A percentile compares a stretch with the other conserved stretches of the same genome.
phyloP scores from a whole-genome alignment of 2,329 filamentous ascomycete genomes.

The Dichotomopilus funicola region DNA sequence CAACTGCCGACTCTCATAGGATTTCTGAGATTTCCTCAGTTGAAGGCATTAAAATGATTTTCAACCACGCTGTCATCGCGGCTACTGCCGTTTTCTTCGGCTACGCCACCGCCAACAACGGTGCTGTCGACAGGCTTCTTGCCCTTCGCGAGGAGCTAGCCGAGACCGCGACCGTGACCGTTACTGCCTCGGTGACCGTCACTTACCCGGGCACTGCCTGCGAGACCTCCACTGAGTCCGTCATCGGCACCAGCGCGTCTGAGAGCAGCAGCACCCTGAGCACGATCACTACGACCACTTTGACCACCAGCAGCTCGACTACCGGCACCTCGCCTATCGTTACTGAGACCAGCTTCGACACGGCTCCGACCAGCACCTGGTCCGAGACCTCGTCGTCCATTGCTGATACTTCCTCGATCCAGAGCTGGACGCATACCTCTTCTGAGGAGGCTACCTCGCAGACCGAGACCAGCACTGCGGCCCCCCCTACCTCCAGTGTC shows the following conservation, averaged over 20 bases:
- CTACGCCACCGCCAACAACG: constrained; percentile 1
- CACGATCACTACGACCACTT: constrained; percentile 1
- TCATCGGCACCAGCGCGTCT: neutral
- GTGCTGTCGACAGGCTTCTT: neutral
- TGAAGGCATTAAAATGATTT: constrained; percentile 13
- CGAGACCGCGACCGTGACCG: neutral
- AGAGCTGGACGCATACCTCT: neutral
- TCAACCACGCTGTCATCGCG: constrained; percentile 5
- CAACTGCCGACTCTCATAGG: neutral
- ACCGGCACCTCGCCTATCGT: neutral
- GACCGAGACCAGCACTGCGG: neutral
- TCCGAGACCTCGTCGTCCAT: neutral
- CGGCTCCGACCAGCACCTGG: neutral
- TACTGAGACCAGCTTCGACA: neutral
- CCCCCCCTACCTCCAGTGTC: neutral
- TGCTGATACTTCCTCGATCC: neutral
- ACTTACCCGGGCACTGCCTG: constrained; percentile 5
- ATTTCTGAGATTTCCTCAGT: neutral
- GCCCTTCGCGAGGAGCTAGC: neutral
- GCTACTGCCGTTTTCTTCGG: constrained; percentile 2
- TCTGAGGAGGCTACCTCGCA: neutral
- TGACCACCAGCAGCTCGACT: neutral
- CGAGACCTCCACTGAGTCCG: neutral
- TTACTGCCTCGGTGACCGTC: neutral
- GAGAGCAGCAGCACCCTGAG: neutral